Conservation (phyloP, 2,329 filamentous ascomycete genomes). For the Colletotrichum australisinense region DNA sequence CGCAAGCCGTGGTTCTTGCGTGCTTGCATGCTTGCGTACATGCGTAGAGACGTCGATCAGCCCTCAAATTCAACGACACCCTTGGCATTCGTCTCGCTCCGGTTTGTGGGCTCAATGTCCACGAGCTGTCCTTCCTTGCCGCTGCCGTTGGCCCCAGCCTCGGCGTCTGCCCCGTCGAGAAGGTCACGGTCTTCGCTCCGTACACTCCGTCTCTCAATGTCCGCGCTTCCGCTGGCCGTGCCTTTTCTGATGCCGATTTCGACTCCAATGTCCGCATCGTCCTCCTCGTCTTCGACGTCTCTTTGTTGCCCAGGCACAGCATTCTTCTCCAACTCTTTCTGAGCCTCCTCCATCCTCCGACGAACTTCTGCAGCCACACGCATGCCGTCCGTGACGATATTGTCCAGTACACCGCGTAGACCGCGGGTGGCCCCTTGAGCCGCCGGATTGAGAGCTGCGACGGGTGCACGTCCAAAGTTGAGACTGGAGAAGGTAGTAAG, state of each 20-base stretch:
- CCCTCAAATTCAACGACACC: constrained; percentile 58
- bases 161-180: constrained; percentile 79
- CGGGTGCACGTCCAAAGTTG: constrained; percentile 62
- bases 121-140: constrained; percentile 47
- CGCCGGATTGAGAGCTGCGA: constrained; percentile 50
- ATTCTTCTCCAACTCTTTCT: constrained; percentile 89
- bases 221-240: constrained; percentile 55
- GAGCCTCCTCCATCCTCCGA: constrained; percentile 94
- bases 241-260: constrained; percentile 54
- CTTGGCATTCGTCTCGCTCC: constrained; percentile 44
- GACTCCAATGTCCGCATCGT: constrained; percentile 65
- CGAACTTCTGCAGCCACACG: constrained; percentile 93
- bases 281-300: constrained; percentile 71
- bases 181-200: constrained; percentile 76
- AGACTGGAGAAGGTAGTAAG: constrained; percentile 89
- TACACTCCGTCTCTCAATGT: constrained; percentile 72
- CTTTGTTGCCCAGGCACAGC: constrained; percentile 72
- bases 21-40: background rate
- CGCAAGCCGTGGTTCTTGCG: background rate
- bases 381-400: constrained; percentile 98
- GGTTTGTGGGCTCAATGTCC: constrained; percentile 44
- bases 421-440: constrained; percentile 75
- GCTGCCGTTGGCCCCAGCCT: constrained; percentile 62
- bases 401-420: constrained; percentile 91
- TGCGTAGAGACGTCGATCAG: constrained; percentile 36